A percentile compares a stretch with the other conserved stretches of the same genome.
Conservation (phyloP, 768 basidiomycete species). For the Termitomyces sp. region DNA sequence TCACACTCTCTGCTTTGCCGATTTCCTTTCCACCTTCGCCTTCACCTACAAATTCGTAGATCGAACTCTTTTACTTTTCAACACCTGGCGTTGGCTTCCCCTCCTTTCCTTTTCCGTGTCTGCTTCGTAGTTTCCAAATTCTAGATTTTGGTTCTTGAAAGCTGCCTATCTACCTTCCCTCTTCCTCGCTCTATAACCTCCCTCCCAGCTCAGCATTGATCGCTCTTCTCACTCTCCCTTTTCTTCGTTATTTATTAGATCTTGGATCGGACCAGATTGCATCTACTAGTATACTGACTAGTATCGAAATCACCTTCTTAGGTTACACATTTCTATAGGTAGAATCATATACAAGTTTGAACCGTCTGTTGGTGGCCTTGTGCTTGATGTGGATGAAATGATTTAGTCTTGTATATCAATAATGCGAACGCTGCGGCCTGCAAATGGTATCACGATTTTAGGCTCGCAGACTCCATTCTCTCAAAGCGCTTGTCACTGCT, state of each 20-base stretch:
- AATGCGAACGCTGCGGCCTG: too few species aligned
- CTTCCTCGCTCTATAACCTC: not conserved
- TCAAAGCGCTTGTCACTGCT: too few species aligned
- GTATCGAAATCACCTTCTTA: not conserved
- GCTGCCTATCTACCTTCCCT: not conserved
- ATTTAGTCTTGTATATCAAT: too few species aligned
- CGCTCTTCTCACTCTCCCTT: not conserved
- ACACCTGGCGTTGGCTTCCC: not conserved
- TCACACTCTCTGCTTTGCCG: too few species aligned
- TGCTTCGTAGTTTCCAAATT: not conserved
- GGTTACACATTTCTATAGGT: not conserved
- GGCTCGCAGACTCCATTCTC: too few species aligned
- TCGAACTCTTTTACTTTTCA: not conserved
- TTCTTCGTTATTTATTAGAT: not conserved
- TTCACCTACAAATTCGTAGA: not conserved
- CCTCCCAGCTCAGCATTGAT: conserved; percentile 1
- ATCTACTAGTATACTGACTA: not conserved
- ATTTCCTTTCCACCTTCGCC: not conserved
- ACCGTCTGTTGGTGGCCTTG: too few species aligned
- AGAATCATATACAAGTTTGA: too few species aligned
- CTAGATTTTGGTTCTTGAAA: not conserved
- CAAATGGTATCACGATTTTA: too few species aligned
- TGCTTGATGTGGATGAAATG: too few species aligned
- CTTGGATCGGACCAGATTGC: not conserved
- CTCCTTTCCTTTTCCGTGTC: not conserved